Evolutionary conservation across 495 filamentous ascomycete species (phyloP).

Genomic region (Podospora tetraspora): DNA sequence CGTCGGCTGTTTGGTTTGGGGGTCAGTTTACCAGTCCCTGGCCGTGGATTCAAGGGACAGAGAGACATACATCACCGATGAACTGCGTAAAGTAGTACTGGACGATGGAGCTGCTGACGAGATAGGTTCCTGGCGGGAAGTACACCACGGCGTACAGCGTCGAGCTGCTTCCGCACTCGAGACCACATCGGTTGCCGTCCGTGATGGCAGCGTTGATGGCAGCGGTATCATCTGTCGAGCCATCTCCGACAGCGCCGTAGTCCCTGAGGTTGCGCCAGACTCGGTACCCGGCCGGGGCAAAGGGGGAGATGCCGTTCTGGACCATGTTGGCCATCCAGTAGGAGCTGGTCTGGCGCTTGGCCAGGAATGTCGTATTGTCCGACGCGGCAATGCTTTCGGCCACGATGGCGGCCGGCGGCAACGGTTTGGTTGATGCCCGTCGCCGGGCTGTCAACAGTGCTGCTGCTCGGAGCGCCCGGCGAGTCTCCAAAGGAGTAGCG

Average conservation of each 20-base stretch:
- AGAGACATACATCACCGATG: constrained; percentile 42
- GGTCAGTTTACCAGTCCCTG: too few relatives aligned
- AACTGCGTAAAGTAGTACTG: constrained; percentile 64
- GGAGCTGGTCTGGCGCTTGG: background rate
- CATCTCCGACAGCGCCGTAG: constrained; percentile 72
- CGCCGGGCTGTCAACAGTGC: too few relatives aligned
- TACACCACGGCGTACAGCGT: constrained; percentile 64
- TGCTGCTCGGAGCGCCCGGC: too few relatives aligned
- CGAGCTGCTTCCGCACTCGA: constrained; percentile 69
- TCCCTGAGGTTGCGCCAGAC: constrained; percentile 82
- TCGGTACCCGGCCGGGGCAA: constrained; percentile 48
- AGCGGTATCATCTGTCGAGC: constrained; percentile 70
- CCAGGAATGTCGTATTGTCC: too few relatives aligned
- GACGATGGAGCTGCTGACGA: constrained; percentile 53
- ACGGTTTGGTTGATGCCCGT: too few relatives aligned
- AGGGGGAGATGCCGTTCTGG: constrained; percentile 40
- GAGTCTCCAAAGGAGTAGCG: too few relatives aligned
- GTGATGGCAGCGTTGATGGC: constrained; percentile 80
- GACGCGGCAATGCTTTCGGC: too few relatives aligned
- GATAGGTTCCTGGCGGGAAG: constrained; percentile 62
- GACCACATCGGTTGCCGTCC: constrained; percentile 66
- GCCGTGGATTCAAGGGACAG: too few relatives aligned
- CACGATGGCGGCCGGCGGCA: too few relatives aligned
- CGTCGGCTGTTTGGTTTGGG: constrained; percentile 22
- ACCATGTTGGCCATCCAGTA: constrained; percentile 29